Evolutionary conservation across 108 stramenopile species (phyloP).

Genomic region (Skeletonema costatum): DNA sequence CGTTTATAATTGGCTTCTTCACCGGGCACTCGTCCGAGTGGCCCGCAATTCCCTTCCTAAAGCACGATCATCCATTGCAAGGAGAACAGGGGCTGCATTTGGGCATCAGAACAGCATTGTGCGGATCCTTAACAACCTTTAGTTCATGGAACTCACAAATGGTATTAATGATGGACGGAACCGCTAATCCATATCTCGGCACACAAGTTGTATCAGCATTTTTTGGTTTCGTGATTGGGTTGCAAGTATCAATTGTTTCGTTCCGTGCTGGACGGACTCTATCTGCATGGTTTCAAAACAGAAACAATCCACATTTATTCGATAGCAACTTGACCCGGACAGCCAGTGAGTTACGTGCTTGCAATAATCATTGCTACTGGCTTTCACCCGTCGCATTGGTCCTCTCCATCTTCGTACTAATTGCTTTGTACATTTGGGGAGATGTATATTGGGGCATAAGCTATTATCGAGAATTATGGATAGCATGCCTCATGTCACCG

Average conservation of each 20-base stretch:
- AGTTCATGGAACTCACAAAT: constrained; percentile 86
- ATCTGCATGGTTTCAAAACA: constrained; percentile 41
- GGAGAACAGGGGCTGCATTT: constrained; percentile 50
- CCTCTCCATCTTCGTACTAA: constrained; percentile 17
- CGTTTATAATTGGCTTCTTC: constrained; percentile 63
- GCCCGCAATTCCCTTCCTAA: constrained; percentile 64
- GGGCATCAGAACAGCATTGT: constrained; percentile 61
- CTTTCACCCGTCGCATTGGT: constrained; percentile 16
- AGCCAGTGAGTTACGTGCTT: neutral
- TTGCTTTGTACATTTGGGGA: constrained; percentile 53
- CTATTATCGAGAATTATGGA: constrained; percentile 65
- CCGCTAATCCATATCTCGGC: constrained; percentile 55
- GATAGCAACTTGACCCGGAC: constrained; percentile 5
- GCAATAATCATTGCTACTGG: constrained; percentile 17
- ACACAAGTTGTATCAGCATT: constrained; percentile 59
- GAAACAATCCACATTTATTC: constrained; percentile 45
- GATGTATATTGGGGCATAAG: constrained; percentile 43
- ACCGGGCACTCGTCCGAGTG: constrained; percentile 45
- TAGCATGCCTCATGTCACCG: constrained; percentile 57
- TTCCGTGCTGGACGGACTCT: constrained; percentile 60
- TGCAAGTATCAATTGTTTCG: constrained; percentile 40
- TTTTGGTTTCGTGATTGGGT: constrained; percentile 75
- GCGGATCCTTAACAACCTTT: constrained; percentile 80
- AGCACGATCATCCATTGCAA: constrained; percentile 67
- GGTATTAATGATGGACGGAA: constrained; percentile 78